phyloP scores from a whole-genome alignment of 1,284 basidiomycete genomes.

The Pyrrhoderma noxium region DNA sequence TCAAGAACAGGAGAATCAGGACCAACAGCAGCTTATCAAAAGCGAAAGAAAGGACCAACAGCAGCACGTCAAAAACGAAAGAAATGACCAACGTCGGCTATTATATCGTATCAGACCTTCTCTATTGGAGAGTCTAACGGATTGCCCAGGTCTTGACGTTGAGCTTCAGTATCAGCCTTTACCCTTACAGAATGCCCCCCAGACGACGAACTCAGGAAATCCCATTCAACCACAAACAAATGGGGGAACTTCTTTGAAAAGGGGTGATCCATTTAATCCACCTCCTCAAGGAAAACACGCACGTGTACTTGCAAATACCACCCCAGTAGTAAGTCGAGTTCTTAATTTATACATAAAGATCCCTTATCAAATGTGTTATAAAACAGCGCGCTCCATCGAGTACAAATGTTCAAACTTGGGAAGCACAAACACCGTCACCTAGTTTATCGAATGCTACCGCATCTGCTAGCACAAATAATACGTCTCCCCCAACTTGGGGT shows the following conservation, averaged over 20 bases:
- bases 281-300: conserved; percentile 9
- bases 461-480: background rate
- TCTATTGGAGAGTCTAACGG: conserved; percentile 46
- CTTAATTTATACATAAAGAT: background rate
- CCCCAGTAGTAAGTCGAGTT: conserved; percentile 7
- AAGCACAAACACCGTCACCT: background rate
- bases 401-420: background rate
- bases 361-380: no score
- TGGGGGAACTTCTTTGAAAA: background rate
- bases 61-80: conserved; percentile 28
- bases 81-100: conserved; percentile 28
- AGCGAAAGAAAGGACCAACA: background rate
- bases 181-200: background rate
- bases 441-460: conserved; percentile 1
- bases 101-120: conserved; percentile 52
- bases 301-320: conserved; percentile 9
- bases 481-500: background rate
- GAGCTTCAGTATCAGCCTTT: conserved; percentile 42
- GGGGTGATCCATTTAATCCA: background rate
- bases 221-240: background rate
- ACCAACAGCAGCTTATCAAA: conserved; percentile 25
- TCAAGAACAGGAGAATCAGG: conserved; percentile 24
- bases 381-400: conserved; percentile 9
- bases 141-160: conserved; percentile 47
- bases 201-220: background rate